These are phyloP conservation scores for Besnoitia besnoiti DNA, from an alignment of 169 alveolate genomes.

Conservation along the genomic window DNA sequence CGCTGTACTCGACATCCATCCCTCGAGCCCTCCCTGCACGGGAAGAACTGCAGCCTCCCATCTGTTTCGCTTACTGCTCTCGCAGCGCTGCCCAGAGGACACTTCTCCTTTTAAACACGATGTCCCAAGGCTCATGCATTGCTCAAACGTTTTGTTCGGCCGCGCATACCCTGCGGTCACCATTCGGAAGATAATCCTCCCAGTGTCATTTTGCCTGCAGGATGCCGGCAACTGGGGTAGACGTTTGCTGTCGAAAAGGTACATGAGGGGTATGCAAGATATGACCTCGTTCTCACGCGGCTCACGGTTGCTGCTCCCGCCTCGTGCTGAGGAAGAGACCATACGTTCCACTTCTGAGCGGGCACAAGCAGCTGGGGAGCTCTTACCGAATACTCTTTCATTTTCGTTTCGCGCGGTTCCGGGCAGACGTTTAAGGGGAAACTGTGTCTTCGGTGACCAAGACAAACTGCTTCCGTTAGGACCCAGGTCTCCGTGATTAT, in stretches of 20 bases:
- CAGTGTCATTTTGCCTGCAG: background rate
- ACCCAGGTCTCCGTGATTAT: too few species aligned
- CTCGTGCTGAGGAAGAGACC: too few species aligned
- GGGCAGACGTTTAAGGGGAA: too few species aligned
- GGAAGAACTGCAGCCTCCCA: background rate
- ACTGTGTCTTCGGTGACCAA: too few species aligned
- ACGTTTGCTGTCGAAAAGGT: background rate
- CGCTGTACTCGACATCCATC: slow-evolving; percentile 4
- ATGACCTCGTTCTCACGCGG: background rate
- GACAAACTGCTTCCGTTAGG: too few species aligned
- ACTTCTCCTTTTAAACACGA: background rate
- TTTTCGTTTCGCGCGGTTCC: too few species aligned
- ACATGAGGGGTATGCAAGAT: background rate
- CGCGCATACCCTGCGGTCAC: background rate
- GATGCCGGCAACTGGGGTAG: background rate
- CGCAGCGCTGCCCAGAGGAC: background rate
- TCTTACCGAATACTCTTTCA: too few species aligned
- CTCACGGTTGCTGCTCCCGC: too few species aligned
- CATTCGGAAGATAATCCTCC: background rate
- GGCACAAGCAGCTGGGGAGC: too few species aligned
- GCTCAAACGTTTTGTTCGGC: background rate
- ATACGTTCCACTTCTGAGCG: too few species aligned
- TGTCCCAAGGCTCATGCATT: background rate
- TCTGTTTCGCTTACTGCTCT: background rate
- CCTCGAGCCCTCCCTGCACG: background rate